Base-by-base conservation (phyloP, 208 protist genomes). In the Acanthamoeba castellanii region DNA sequence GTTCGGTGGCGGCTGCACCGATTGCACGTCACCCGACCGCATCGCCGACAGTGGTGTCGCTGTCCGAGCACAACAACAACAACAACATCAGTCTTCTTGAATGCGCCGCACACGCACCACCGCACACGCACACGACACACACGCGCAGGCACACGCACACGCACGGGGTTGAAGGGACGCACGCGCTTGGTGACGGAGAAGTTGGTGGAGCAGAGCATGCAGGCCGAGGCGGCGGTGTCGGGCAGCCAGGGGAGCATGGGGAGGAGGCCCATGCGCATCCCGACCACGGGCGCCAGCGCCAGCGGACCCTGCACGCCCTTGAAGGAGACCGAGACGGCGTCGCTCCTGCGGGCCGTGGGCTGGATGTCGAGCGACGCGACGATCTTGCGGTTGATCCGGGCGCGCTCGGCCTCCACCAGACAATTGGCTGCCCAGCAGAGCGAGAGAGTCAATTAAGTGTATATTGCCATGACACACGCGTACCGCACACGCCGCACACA, bases 241-340 rank as follows among this genome's bases (percentile, higher is more conserved):
- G 72, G 72, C 37, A 81, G 72, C 72, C 72, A 81, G 9, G 72
- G 72, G 72, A 81, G 72, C 30, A 30, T 81, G 72, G 72, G 72
- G 18, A 81, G 32, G 72, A 50, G 72, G 11, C 72, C 72, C 30
- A 81, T 9, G 25, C 72, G 72, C 72, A 81, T 22, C 72, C 72
- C 72, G 37, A 81, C 2, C 34, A 81, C 34, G 30, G 72, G 72
- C 30, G 72, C 72, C 72, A 81, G n/a, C 18, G 72, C 37, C 72
- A 47, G 37, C 34, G 72, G 72, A 11, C 32, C 72, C 18, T 32
- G 30, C 72, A 30, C 37, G 37, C 18, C 37, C 30, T 45, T 37
- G 37, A 22, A 32, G 18, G 72, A 32, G 72, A 81, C 72, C 6
- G 72, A 81, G 32, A 81, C 37, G 72, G 72, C 72, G 37, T 11